Evolutionary conservation across 257 asterid genomes (phyloP), one percentile per base, ranked within the genome.

Genomic region (Capsicum baccatum): DNA sequence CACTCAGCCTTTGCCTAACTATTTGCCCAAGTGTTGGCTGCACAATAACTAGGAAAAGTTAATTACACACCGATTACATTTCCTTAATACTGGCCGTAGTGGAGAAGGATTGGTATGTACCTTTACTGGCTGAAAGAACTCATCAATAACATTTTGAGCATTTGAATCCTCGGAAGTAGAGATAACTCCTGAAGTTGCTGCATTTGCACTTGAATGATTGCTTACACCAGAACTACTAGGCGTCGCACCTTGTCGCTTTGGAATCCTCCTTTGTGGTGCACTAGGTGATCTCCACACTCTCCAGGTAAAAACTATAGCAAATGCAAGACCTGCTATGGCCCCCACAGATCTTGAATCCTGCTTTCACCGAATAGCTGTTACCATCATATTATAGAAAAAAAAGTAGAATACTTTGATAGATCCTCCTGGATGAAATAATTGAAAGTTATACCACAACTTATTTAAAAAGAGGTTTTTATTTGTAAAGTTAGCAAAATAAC

Each of bases 21-120:
- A 92, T 88, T 87, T 95, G 97, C 88, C 94, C 90, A 81, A 95
- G 90, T 86, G 98, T 94, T 87, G 94, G 97, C 98, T 94, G 97
- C 90, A 87, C 10, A 26, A 71, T 52, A 15, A 84, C 52, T 9
- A 47, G 57, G 33, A 83, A 13, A 67, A 68, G 79, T 33, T 35
- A 78, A 35, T 33, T 54, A 54, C 54, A 54, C 82, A 54, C 66
- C 13, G 8, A 78, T 15, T 26, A 33, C 64, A 78, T 54, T 78
- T 54, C 3, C 7, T 54, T 52, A 52, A 78, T 78, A 14, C 50
- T 54, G 33, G 26, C 3, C 21, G 10, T 8, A 54, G 66, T 8
- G 82, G 79, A 52, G 54, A 68, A 55, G 21, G 48, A 81, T 26
- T 81, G 57, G 6, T 63, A 85, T 83, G 78, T 74, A 92, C 98